Conservation (phyloP, 257 asterid species). For the Anisodus tanguticus region DNA sequence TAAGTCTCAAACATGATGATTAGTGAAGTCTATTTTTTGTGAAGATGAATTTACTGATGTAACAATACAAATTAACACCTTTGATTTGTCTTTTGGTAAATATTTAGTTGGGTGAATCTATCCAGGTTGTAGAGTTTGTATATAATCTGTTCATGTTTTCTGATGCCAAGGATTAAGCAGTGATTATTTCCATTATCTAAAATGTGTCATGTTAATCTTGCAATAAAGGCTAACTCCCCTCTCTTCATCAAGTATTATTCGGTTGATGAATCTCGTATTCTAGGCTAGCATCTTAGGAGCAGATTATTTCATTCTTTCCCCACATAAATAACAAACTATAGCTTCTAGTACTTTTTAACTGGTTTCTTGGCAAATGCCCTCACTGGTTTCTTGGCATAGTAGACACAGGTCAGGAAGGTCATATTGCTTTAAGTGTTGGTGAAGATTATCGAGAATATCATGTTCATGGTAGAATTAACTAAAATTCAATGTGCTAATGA, state of each 20-base stretch:
- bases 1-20: too few species aligned
- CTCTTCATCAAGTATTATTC: background rate
- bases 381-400: background rate
- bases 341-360: slow-evolving; percentile 1
- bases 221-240: background rate
- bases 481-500: background rate
- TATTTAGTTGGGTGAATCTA: too few species aligned
- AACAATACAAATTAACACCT: too few species aligned
- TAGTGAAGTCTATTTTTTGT: too few species aligned
- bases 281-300: slow-evolving; percentile 4
- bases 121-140: too few species aligned
- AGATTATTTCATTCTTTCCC: background rate
- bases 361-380: background rate
- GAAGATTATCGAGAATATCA: background rate
- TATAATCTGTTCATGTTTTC: too few species aligned
- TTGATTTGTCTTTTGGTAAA: too few species aligned
- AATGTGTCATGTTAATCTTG: too few species aligned
- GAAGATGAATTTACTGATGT: too few species aligned
- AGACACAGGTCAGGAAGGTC: background rate
- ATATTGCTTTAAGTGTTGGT: background rate
- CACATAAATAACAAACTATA: background rate
- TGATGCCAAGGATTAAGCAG: too few species aligned
- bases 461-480: background rate
- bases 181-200: too few species aligned
- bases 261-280: background rate